Conservation (phyloP, 169 alveolate genomes). For the Blepharisma undulans region DNA sequence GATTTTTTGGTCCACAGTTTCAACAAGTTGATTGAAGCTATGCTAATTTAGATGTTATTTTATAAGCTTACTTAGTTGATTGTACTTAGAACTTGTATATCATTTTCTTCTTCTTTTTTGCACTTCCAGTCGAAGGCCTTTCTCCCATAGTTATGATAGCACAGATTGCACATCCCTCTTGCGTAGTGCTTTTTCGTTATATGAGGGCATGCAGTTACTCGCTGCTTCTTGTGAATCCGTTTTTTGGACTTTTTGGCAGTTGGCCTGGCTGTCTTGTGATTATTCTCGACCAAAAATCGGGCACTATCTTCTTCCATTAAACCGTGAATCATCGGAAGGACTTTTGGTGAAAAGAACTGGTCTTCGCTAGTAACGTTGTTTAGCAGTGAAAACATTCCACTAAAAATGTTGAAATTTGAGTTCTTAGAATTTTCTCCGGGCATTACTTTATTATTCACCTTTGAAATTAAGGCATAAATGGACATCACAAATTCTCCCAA, state of each 20-base stretch:
- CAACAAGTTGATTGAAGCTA: background rate
- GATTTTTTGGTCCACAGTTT: background rate
- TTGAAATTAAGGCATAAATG: background rate
- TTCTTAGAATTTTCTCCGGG: background rate
- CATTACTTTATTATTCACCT: background rate
- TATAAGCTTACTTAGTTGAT: background rate
- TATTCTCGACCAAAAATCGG: background rate
- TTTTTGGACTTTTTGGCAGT: background rate
- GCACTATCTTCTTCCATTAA: background rate
- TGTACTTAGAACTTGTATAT: background rate
- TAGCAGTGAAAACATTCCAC: background rate
- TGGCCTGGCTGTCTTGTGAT: background rate
- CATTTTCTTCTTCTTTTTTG: conserved; percentile 43
- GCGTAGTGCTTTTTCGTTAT: conserved; percentile 77
- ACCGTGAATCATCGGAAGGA: background rate
- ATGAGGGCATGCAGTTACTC: conserved; percentile 67
- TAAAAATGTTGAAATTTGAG: background rate
- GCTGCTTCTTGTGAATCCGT: background rate
- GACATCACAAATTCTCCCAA: background rate
- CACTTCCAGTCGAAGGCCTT: conserved; percentile 71
- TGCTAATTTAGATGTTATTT: background rate
- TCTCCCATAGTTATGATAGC: conserved; percentile 80
- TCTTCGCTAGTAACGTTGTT: background rate
- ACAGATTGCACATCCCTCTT: conserved; percentile 80
- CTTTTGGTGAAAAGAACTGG: background rate